Percentiles rank a stretch among this genome's conserved stretches.
These are phyloP conservation scores for Fulvia fulva DNA, from an alignment of 2,329 filamentous ascomycete genomes.

Conservation along the genomic window DNA sequence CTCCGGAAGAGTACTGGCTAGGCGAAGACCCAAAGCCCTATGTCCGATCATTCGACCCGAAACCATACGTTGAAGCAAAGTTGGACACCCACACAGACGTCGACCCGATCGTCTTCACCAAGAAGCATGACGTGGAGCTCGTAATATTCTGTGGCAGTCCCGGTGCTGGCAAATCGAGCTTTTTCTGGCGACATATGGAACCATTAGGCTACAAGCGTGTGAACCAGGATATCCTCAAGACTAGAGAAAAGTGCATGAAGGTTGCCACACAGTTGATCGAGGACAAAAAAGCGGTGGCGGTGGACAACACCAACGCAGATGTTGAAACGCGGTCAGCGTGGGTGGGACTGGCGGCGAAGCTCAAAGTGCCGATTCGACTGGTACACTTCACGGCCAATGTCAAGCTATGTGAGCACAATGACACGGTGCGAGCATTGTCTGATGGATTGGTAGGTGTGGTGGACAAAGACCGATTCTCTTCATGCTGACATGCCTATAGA, in stretches of 20 bases:
- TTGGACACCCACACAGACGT: constrained; percentile 28
- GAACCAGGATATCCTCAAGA: constrained; percentile 87
- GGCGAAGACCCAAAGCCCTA: constrained; percentile 63
- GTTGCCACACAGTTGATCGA: constrained; percentile 63
- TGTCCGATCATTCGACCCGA: constrained; percentile 67
- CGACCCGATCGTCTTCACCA: constrained; percentile 46
- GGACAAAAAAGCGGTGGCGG: constrained; percentile 64
- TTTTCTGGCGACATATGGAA: constrained; percentile 74
- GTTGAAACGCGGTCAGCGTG: constrained; percentile 71
- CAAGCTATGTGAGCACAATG: constrained; percentile 77
- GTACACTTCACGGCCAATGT: constrained; percentile 74
- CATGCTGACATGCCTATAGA: constrained; percentile 37
- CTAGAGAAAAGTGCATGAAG: constrained; percentile 64
- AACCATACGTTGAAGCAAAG: constrained; percentile 45
- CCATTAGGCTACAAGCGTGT: constrained; percentile 77
- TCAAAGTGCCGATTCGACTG: constrained; percentile 73
- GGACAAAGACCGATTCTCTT: not conserved
- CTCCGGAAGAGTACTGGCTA: constrained; percentile 90
- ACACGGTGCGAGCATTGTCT: constrained; percentile 70
- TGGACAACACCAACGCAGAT: constrained; percentile 97
- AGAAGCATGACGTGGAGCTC: constrained; percentile 65
- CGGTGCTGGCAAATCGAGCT: constrained; percentile 86
- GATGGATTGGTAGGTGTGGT: constrained; percentile 28
- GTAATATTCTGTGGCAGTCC: constrained; percentile 86
- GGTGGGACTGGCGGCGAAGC: constrained; percentile 67